Evolutionary conservation across 1,139 yeast species (phyloP).

Genomic region (Barnettozyma hawaiiensis): DNA sequence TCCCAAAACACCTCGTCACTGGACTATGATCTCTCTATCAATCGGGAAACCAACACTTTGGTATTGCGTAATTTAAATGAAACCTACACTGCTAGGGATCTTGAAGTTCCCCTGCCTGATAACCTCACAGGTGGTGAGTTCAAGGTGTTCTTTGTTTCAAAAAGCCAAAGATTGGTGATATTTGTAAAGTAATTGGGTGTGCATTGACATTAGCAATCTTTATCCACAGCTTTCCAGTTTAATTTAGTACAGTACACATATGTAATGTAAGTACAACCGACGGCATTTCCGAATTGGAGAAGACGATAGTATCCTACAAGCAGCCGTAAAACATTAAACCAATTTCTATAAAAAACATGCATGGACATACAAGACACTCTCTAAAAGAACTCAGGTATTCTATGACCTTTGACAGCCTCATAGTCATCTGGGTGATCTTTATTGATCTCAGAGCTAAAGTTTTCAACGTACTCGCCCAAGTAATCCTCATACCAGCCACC

Average conservation of each 20-base stretch:
- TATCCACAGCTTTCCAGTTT: too few species aligned
- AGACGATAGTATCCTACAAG: too few species aligned
- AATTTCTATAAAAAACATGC: too few species aligned
- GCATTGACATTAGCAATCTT: too few species aligned
- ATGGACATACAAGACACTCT: too few species aligned
- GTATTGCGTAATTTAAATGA: constrained; percentile 17
- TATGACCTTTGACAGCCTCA: constrained; percentile 7
- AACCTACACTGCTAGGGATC: neutral
- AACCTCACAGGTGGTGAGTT: neutral
- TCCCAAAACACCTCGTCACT: constrained; percentile 23
- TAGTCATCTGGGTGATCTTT: constrained; percentile 22
- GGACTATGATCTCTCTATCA: constrained; percentile 23
- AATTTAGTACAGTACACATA: too few species aligned
- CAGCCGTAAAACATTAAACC: too few species aligned
- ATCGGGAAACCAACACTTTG: constrained; percentile 17
- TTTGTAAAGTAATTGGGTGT: constrained; percentile 1
- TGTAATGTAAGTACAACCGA: too few species aligned
- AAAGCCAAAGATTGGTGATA: neutral
- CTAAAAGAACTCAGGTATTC: neutral
- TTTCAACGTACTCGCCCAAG: constrained; percentile 54
- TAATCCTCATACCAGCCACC: constrained; percentile 60
- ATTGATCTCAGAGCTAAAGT: constrained; percentile 42
- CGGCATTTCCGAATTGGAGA: too few species aligned
- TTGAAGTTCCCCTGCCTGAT: neutral
- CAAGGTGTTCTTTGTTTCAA: constrained; percentile 1